Conservation (phyloP, 83 land plant genomes). For the Picea abies region DNA sequence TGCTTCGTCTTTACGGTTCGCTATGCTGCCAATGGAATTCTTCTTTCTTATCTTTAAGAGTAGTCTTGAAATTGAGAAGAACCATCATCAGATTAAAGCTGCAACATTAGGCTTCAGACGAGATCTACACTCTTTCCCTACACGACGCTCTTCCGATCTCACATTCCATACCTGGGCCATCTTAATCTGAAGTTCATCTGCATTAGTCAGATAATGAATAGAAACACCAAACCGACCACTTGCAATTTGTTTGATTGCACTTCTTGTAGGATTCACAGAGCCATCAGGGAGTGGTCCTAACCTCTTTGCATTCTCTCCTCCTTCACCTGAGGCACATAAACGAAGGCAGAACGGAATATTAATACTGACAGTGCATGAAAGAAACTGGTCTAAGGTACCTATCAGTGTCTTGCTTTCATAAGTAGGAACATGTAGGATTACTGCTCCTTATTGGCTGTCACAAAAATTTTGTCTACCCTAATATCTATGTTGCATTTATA, state of each 20-base stretch:
- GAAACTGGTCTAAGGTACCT: not conserved
- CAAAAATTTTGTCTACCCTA: not conserved
- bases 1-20: too few relatives aligned
- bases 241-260: conserved; percentile 99
- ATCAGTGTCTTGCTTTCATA: not conserved
- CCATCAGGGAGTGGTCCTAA: conserved; percentile 92
- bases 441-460: not conserved
- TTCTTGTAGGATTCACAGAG: conserved; percentile 85
- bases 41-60: too few relatives aligned
- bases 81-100: too few relatives aligned
- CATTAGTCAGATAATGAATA: conserved; percentile 94
- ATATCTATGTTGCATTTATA: not conserved
- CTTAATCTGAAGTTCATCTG: conserved; percentile 97
- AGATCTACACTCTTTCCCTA: too few relatives aligned
- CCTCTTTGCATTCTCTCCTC: conserved; percentile 92
- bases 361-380: not conserved
- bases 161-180: conserved; percentile 94
- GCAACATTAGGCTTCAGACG: too few relatives aligned
- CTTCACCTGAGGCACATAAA: conserved; percentile 74
- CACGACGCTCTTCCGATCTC: too few relatives aligned
- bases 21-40: too few relatives aligned
- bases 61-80: too few relatives aligned
- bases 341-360: not conserved
- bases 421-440: not conserved
- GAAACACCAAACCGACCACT: conserved; percentile 99